phyloP scores from a whole-genome alignment of 352 stramenopile species.

The Phytophthora niederhauseri region DNA sequence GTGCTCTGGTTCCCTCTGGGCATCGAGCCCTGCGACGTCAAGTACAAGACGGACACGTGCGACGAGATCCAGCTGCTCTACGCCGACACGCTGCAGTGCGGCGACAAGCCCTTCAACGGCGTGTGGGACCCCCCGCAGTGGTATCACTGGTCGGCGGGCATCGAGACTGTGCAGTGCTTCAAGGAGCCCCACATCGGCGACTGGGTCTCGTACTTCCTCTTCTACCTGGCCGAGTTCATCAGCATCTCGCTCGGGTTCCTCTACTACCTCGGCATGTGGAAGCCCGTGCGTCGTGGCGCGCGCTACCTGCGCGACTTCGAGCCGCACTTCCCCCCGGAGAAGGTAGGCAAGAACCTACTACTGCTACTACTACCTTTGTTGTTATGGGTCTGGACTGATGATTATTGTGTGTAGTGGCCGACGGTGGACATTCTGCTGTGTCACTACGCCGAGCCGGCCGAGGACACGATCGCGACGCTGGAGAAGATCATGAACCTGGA shows the following conservation, averaged over 20 bases:
- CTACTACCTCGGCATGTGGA: conserved; percentile 86
- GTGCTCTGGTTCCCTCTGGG: conserved; percentile 42
- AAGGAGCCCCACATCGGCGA: conserved; percentile 59
- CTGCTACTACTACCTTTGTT: not conserved
- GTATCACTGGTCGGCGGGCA: conserved; percentile 68
- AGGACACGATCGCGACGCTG: conserved; percentile 78
- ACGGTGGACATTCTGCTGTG: conserved; percentile 81
- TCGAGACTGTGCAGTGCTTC: conserved; percentile 67
- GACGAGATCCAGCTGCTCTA: conserved; percentile 60
- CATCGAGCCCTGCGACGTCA: conserved; percentile 72
- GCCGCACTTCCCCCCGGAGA: conserved; percentile 64
- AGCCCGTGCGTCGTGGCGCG: conserved; percentile 70
- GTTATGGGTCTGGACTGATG: not conserved
- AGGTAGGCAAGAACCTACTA: conserved; percentile 37
- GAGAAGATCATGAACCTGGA: conserved; percentile 80
- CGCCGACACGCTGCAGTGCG: conserved; percentile 52
- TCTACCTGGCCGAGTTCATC: conserved; percentile 77
- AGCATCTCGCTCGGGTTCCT: conserved; percentile 70
- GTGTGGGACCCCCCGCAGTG: conserved; percentile 70
- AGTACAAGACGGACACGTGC: conserved; percentile 58
- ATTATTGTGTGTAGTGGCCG: conserved; percentile 49
- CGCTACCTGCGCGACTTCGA: conserved; percentile 76
- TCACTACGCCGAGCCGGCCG: conserved; percentile 76
- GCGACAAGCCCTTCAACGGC: conserved; percentile 71
- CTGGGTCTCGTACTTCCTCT: conserved; percentile 78